These are phyloP conservation scores for Erodium moschatum DNA, from an alignment of 441 rosid genomes.

Conservation along the genomic window DNA sequence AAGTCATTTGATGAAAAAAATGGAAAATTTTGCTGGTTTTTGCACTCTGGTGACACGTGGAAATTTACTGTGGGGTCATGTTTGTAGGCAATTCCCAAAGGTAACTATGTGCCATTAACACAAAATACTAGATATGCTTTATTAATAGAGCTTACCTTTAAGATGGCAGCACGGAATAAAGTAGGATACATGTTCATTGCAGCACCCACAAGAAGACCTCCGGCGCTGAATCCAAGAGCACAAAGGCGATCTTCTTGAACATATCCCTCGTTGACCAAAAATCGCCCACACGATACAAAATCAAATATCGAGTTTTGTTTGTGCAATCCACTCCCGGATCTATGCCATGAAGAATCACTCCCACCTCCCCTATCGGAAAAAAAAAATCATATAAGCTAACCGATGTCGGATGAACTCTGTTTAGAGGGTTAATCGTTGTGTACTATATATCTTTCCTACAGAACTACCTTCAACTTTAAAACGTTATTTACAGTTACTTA, in stretches of 20 bases:
- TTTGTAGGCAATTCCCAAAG: no score
- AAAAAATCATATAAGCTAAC: not conserved
- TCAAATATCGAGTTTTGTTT: slow-evolving; percentile 68
- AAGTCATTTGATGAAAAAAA: no score
- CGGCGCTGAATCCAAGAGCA: slow-evolving; percentile 74
- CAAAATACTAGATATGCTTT: no score
- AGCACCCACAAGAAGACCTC: slow-evolving; percentile 69
- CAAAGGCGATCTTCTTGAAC: slow-evolving; percentile 50
- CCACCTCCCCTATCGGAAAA: slow-evolving; percentile 60
- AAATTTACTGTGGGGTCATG: no score
- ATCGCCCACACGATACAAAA: slow-evolving; percentile 49
- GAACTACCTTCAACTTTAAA: no score
- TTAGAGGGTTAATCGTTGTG: no score
- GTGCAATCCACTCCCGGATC: slow-evolving; percentile 50
- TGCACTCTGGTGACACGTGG: no score
- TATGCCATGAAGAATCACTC: slow-evolving; percentile 66
- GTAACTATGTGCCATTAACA: no score
- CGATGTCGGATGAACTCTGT: no score
- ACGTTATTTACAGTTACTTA: no score
- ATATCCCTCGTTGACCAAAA: slow-evolving; percentile 58
- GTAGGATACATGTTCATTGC: slow-evolving; percentile 53
- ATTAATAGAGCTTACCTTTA: slow-evolving; percentile 44
- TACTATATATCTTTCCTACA: no score
- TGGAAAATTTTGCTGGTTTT: no score
- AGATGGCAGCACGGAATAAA: slow-evolving; percentile 59